A percentile compares a stretch with the other conserved stretches of the same genome.
These are phyloP conservation scores for Poa pratensis DNA, from an alignment of 176 grass and related monocot genomes.

Conservation along the genomic window DNA sequence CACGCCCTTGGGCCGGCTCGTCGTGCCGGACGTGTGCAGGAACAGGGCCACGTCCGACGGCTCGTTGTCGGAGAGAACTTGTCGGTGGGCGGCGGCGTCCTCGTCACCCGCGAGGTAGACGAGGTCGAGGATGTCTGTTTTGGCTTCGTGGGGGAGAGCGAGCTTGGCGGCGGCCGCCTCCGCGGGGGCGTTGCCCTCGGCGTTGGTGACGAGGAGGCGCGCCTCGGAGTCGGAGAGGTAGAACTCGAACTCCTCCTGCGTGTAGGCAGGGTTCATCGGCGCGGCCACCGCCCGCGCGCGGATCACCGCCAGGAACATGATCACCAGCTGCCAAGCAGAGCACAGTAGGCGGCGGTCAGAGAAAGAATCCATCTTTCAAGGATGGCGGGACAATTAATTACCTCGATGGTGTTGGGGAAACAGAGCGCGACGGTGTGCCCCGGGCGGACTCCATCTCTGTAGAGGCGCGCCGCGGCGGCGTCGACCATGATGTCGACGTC, in stretches of 20 bases:
- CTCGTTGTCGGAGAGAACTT: conserved; percentile 43
- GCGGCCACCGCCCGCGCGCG: conserved; percentile 67
- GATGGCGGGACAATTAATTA: not conserved
- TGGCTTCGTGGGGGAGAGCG: conserved; percentile 43
- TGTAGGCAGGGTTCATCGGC: conserved; percentile 83
- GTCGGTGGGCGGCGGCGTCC: too few species aligned
- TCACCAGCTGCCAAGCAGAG: conserved; percentile 56
- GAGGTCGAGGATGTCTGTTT: conserved; percentile 41
- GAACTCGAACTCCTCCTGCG: conserved; percentile 87
- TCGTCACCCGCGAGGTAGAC: too few species aligned
- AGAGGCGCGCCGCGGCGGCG: conserved; percentile 53
- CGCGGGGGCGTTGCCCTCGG: conserved; percentile 65
- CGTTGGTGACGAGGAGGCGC: conserved; percentile 61
- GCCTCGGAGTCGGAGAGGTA: conserved; percentile 83
- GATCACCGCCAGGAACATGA: conserved; percentile 79
- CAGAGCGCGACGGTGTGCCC: conserved; percentile 69
- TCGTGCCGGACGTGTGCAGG: conserved; percentile 94
- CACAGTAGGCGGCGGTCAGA: not conserved
- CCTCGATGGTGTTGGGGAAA: conserved; percentile 93
- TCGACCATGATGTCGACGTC: conserved; percentile 70
- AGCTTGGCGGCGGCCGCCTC: conserved; percentile 62
- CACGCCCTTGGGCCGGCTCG: conserved; percentile 91
- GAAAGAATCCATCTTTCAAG: not conserved
- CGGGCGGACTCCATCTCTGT: conserved; percentile 37
- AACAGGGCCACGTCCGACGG: conserved; percentile 71